Conservation (phyloP, 1,139 yeast species). For the Blastobotrys buckinghamii region DNA sequence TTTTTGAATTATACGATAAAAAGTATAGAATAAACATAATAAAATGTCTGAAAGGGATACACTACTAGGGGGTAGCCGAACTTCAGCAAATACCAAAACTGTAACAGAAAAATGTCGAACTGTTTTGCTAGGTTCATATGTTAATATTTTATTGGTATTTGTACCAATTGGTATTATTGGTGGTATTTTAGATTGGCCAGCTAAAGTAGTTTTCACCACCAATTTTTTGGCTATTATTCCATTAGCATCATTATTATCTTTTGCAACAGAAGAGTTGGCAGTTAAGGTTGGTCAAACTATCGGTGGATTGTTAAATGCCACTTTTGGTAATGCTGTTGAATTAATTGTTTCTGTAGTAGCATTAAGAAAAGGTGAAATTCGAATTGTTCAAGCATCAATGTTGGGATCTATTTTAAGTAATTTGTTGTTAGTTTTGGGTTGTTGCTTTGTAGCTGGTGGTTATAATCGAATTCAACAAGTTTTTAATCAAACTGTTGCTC, state of each 20-base stretch:
- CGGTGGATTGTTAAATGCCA: conserved; percentile 91
- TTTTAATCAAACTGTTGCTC: conserved; percentile 95
- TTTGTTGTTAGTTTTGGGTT: conserved; percentile 83
- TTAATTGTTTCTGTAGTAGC: conserved; percentile 92
- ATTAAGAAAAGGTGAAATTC: conserved; percentile 71
- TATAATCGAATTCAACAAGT: conserved; percentile 76
- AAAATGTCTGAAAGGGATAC: conserved; percentile 9
- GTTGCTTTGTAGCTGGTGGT: conserved; percentile 93
- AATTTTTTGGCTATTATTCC: conserved; percentile 92
- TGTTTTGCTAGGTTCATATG: conserved; percentile 45
- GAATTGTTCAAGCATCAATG: conserved; percentile 95
- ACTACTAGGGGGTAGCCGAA: neutral
- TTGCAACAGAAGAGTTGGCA: conserved; percentile 88
- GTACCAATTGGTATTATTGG: conserved; percentile 85
- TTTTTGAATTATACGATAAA: neutral
- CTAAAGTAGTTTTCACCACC: conserved; percentile 58
- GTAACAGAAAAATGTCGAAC: conserved; percentile 18
- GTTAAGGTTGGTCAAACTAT: conserved; percentile 74
- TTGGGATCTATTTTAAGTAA: conserved; percentile 88
- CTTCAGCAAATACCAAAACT: neutral
- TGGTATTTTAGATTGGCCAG: conserved; percentile 52
- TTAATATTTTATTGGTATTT: conserved; percentile 68
- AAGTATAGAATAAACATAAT: neutral
- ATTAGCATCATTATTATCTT: conserved; percentile 81
- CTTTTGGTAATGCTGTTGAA: conserved; percentile 93